These are phyloP conservation scores for Calendula officinalis DNA, from an alignment of 129 eudicot genomes.

Conservation along the genomic window DNA sequence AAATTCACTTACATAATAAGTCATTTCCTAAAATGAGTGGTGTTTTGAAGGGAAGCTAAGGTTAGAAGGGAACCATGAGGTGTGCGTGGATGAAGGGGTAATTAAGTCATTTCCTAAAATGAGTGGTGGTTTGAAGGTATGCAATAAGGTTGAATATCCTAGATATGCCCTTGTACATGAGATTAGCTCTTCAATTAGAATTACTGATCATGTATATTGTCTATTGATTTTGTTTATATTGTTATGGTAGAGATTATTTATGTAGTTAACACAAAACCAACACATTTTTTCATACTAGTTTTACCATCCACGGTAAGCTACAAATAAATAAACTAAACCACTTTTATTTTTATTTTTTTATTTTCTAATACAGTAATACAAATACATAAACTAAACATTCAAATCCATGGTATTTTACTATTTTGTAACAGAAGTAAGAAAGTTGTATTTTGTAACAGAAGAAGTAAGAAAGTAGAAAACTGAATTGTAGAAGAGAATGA, in stretches of 20 bases:
- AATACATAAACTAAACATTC: no score
- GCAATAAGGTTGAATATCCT: constrained; percentile 38
- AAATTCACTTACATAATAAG: no score
- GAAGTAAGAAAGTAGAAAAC: background rate
- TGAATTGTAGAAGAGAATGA: background rate
- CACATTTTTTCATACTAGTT: constrained; percentile 1
- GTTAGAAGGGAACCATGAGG: constrained; percentile 57
- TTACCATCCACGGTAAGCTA: background rate
- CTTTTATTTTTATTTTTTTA: no score
- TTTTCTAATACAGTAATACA: no score
- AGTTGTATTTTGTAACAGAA: background rate
- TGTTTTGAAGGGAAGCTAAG: constrained; percentile 49
- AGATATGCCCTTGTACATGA: constrained; percentile 39
- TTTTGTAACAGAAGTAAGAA: no score
- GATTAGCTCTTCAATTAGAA: constrained; percentile 21
- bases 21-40: no score
- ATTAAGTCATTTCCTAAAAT: constrained; percentile 24
- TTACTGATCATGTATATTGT: background rate
- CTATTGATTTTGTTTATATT: background rate
- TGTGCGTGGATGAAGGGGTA: constrained; percentile 59
- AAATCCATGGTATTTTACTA: no score
- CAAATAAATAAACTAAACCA: no score
- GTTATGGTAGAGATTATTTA: background rate
- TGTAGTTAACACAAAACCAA: background rate
- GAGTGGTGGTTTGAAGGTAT: constrained; percentile 38